Evolutionary conservation across 2,329 filamentous ascomycete genomes (phyloP), one percentile per base, ranked within the genome.

Genomic region (Stenocarpella maydis): DNA sequence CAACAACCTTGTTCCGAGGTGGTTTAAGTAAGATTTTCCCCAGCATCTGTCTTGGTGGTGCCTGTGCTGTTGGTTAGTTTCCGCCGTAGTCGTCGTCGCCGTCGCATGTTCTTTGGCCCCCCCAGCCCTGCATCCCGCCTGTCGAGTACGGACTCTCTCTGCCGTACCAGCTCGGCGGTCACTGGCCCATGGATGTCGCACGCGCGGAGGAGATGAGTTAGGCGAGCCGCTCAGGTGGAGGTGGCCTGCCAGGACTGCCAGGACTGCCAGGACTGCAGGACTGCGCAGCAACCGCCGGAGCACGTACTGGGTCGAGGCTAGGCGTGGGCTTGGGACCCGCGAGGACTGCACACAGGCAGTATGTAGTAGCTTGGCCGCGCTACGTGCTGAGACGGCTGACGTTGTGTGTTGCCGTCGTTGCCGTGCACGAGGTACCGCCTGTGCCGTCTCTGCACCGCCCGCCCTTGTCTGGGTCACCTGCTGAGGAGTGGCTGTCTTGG

Each of bases 331-430:
- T 61, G 58, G 58, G 34, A 61, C 58, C 26, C 41, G 43, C 41
- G 41, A 47, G 43, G 4, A 24, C 41, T 31, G 17, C 39, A 31
- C 21, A 31, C 39, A 19, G 14, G 37, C 53, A 28, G 34, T 58
- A 19, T 14, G 37, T 37, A 28, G 34, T 58, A 41, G 37, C 53
- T 28, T 58, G 54, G 54, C 54, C 37, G 54, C 21, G 54, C 54
- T 43, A 58, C 54, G 37, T 26, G 19, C 37, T 19, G 54, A 58
- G 41, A 61, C 47, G 58, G 41, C 58, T 37, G 58, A 15, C 5
- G 47, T 63, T 63, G 58, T 61, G 47, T 47, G 41, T 24, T 63
- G 58, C 58, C 58, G 58, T 63, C 28, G 41, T 37, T 63, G 58
- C 58, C 58, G 58, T 63, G 41, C 43, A 49, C 58, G 49, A 49